Evolutionary conservation across 2,329 filamentous ascomycete species (phyloP), one percentile per base, ranked within the genome.

Genomic region (Colletotrichum caudatum): DNA sequence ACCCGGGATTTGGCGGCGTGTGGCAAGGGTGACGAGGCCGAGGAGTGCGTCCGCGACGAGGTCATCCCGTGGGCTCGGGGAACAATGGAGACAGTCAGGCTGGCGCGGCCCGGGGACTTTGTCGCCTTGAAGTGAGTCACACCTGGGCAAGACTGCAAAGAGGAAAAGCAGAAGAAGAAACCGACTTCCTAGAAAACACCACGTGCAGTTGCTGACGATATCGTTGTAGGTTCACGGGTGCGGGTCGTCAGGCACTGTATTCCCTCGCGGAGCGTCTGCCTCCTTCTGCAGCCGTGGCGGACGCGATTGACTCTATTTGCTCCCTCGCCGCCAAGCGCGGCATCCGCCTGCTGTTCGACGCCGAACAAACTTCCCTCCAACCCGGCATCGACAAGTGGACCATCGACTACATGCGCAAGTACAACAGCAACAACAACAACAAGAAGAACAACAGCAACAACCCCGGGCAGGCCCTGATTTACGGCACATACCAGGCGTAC

Each of bases 351-450:
- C 88, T 97, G 2, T 94, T 97, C 73, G 94, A 97, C 74, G 95
- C 94, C 1, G 95, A 98, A 81, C 94, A 97, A 80, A 90, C 91
- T 68, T 87, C 89, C 66, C 87, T 96, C 39, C 93, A 97, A 81
- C 84, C 87, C 7, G 94, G 94, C 9, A 95, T 97, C 73, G 92
- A 96, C 78, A 87, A 89, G 75, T 95, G 94, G 92, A 93, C 91
- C 6, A 81, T 96, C 61, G 82, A 87, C n/a, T 92, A 94, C 75
- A 93, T 94, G 84, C 88, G 89, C 76, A 90, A 88, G 78, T 95
- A 93, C 84, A 97, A 97, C 83, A 88, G 84, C 73, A 83, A 29
- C 29, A 29, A 29, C 26, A 29, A 29, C 26, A 29, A 29, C 76
- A 90, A 88, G 78, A 95, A 93, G 84, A 97, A 97, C 83, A 88